These are phyloP conservation scores for Haberlea rhodopensis DNA, from an alignment of 257 asterid species.

Conservation along the genomic window DNA sequence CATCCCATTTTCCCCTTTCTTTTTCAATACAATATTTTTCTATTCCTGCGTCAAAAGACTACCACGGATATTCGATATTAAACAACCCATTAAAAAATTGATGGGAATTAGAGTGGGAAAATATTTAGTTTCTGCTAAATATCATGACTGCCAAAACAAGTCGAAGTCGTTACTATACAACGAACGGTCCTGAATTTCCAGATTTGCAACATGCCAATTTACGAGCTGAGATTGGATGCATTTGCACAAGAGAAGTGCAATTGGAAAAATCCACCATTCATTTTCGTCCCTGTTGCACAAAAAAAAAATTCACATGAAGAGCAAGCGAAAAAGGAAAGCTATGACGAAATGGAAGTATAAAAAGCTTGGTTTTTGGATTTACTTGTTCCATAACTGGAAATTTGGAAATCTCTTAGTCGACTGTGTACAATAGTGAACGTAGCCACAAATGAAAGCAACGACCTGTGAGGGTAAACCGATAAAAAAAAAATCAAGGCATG, in stretches of 20 bases:
- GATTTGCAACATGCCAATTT: constrained; percentile 88
- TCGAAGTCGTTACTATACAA: constrained; percentile 90
- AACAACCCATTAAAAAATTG: constrained; percentile 52
- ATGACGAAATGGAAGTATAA: constrained; percentile 1
- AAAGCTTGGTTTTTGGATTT: constrained; percentile 29
- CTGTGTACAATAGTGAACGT: constrained; percentile 56
- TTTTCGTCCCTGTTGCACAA: constrained; percentile 73
- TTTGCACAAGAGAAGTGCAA: constrained; percentile 78
- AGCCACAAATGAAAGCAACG: constrained; percentile 86
- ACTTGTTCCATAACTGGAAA: constrained; percentile 98
- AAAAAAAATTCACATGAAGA: background rate
- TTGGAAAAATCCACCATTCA: constrained; percentile 99
- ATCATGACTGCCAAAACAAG: constrained; percentile 87
- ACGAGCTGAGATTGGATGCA: constrained; percentile 83
- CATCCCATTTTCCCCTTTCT: background rate
- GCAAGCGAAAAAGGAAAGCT: too few species aligned
- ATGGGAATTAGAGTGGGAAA: constrained; percentile 57
- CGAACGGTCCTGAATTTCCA: constrained; percentile 94
- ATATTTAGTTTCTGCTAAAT: constrained; percentile 27
- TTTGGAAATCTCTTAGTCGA: constrained; percentile 63
- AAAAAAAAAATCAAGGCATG: background rate
- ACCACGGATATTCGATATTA: constrained; percentile 32
- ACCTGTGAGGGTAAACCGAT: constrained; percentile 42
- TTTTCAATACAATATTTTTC: background rate
- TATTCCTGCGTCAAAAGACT: constrained; percentile 24